Conservation (phyloP, 1,284 basidiomycete species). For the Cryptococcus deneoformans region DNA sequence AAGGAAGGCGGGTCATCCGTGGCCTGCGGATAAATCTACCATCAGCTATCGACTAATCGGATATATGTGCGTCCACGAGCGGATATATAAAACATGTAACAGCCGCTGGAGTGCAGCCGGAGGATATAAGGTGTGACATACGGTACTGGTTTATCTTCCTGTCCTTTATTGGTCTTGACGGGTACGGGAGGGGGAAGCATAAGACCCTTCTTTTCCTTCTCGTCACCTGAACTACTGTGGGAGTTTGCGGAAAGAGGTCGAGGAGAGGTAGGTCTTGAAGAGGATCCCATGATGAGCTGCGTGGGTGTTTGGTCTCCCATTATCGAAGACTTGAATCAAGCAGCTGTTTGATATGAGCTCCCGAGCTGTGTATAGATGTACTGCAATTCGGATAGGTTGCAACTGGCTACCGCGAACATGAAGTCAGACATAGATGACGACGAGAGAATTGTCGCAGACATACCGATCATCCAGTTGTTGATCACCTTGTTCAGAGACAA, state of each 20-base stretch:
- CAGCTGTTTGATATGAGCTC: too few species aligned
- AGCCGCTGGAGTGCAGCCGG: not conserved
- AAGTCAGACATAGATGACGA: too few species aligned
- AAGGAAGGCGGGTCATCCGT: constrained; percentile 36
- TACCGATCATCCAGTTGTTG: too few species aligned
- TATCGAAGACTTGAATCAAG: too few species aligned
- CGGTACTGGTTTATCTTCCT: not conserved
- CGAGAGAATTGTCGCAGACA: too few species aligned
- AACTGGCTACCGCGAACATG: too few species aligned
- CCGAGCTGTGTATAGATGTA: too few species aligned
- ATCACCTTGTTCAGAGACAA: too few species aligned
- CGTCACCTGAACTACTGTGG: not conserved
- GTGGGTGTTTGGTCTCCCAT: not conserved
- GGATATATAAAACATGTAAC: not conserved
- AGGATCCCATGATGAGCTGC: not conserved
- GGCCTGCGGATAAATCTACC: constrained; percentile 6
- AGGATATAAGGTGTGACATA: not conserved
- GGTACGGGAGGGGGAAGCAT: constrained; percentile 25
- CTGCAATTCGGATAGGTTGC: too few species aligned
- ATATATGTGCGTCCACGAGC: not conserved
- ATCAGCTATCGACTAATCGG: too few species aligned
- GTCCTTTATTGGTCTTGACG: constrained; percentile 6
- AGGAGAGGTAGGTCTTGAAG: constrained; percentile 2
- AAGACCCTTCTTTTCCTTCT: constrained; percentile 8
- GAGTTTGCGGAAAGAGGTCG: not conserved